Evolutionary conservation across 2,329 filamentous ascomycete genomes (phyloP).

Genomic region (Sporothrix pallida): DNA sequence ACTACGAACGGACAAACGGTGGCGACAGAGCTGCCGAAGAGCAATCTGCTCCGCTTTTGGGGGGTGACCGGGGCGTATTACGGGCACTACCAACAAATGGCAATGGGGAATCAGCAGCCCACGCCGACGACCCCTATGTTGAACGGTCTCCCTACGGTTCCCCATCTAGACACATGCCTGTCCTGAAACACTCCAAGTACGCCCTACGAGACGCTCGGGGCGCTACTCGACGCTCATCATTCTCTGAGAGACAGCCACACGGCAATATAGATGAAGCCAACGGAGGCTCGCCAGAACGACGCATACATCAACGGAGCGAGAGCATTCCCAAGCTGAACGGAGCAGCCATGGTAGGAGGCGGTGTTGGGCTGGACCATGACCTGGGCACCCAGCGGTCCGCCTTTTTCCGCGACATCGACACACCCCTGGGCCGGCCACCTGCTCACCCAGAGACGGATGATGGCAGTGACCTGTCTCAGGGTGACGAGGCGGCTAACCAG

Average conservation of each 20-base stretch:
- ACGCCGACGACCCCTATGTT: conserved; percentile 41
- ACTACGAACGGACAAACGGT: conserved; percentile 38
- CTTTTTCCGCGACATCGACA: conserved; percentile 41
- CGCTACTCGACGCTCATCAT: conserved; percentile 38
- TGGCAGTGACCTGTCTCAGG: conserved; percentile 42
- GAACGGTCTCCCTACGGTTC: conserved; percentile 41
- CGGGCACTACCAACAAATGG: conserved; percentile 43
- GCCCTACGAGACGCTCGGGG: conserved; percentile 49
- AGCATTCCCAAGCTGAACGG: conserved; percentile 31
- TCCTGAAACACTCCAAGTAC: conserved; percentile 46
- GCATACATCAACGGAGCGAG: conserved; percentile 25
- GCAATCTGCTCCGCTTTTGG: conserved; percentile 41
- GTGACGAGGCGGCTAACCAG: conserved; percentile 41
- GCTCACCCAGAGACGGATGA: conserved; percentile 40
- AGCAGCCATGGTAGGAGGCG: conserved; percentile 6
- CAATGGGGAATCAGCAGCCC: conserved; percentile 38
- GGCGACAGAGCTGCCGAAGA: conserved; percentile 26
- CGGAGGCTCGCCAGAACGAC: conserved; percentile 39
- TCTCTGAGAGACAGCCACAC: conserved; percentile 35
- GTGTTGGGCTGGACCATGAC: conserved; percentile 38
- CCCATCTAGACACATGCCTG: conserved; percentile 40
- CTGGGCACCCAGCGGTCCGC: conserved; percentile 41
- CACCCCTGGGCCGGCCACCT: conserved; percentile 33
- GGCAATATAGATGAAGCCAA: conserved; percentile 32
- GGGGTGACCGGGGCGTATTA: conserved; percentile 49